These are phyloP conservation scores for Lanmaoa pseudosensibilis DNA, from an alignment of 768 basidiomycete genomes.

Conservation along the genomic window DNA sequence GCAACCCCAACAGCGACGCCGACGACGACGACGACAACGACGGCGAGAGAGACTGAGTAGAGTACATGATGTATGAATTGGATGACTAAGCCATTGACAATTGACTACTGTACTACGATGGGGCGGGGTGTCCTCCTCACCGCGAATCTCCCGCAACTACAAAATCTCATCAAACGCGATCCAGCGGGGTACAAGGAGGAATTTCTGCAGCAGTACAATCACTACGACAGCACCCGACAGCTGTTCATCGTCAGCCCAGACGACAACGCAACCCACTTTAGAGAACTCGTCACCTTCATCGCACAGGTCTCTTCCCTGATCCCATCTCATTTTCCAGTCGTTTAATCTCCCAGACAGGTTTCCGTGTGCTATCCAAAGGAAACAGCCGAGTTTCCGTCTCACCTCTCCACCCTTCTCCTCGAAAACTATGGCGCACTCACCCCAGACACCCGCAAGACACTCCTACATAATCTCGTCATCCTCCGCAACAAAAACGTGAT, in stretches of 20 bases:
- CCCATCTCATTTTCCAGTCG: no score
- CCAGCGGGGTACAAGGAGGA: conserved; percentile 90
- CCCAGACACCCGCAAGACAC: conserved; percentile 78
- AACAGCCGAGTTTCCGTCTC: conserved; percentile 80
- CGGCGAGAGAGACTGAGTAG: background rate
- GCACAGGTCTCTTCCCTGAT: conserved; percentile 47
- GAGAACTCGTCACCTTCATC: conserved; percentile 88
- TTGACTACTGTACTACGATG: background rate
- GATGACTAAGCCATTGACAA: conserved; percentile 27
- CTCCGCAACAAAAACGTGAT: conserved; percentile 92
- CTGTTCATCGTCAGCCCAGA: conserved; percentile 82
- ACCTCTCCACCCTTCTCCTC: conserved; percentile 75
- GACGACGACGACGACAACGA: background rate
- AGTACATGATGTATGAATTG: background rate
- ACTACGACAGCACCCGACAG: conserved; percentile 84
- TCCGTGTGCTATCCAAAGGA: conserved; percentile 81
- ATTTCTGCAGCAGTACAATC: conserved; percentile 95
- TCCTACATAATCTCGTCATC: conserved; percentile 91
- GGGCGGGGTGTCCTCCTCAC: conserved; percentile 53
- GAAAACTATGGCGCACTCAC: conserved; percentile 74
- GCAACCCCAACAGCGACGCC: background rate
- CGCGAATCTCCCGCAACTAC: conserved; percentile 90
- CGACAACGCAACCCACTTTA: conserved; percentile 82
- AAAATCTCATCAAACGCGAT: conserved; percentile 96
- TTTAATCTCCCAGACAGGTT: conserved; percentile 35